These are phyloP conservation scores for Pythium aphanidermatum DNA, from an alignment of 352 stramenopile genomes.

Conservation along the genomic window DNA sequence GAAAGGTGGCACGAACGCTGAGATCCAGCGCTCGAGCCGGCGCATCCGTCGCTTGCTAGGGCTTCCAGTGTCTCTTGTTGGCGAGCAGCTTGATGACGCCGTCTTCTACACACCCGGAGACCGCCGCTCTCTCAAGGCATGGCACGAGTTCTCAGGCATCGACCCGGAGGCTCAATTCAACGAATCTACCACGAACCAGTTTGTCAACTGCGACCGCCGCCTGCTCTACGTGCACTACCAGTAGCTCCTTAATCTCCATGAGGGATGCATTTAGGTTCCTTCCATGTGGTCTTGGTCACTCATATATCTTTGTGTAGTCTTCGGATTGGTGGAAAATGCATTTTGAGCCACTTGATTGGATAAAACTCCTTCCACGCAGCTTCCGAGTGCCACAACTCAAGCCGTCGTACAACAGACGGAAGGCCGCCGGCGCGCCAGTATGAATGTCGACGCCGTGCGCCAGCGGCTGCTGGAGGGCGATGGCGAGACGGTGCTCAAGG, in stretches of 20 bases:
- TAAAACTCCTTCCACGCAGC: slow-evolving; percentile 6
- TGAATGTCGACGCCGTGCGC: slow-evolving; percentile 86
- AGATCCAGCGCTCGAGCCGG: slow-evolving; percentile 28
- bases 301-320: not conserved
- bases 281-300: not conserved
- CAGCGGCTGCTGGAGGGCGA: slow-evolving; percentile 82
- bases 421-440: slow-evolving; percentile 19
- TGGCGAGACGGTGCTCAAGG: slow-evolving; percentile 64
- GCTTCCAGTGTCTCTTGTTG: slow-evolving; percentile 34
- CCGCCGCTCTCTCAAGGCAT: slow-evolving; percentile 43
- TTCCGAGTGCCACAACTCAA: slow-evolving; percentile 4
- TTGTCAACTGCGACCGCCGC: slow-evolving; percentile 45
- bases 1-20: slow-evolving; percentile 9
- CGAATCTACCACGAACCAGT: slow-evolving; percentile 86
- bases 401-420: slow-evolving; percentile 23
- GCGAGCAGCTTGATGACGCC: slow-evolving; percentile 27
- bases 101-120: slow-evolving; percentile 38
- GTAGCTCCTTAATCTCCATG: no score
- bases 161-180: slow-evolving; percentile 52
- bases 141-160: slow-evolving; percentile 60
- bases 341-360: slow-evolving; percentile 11
- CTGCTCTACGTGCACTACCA: slow-evolving; percentile 63
- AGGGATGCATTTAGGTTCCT: not conserved
- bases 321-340: slow-evolving; percentile 4
- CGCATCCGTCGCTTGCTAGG: slow-evolving; percentile 62